Conservation (phyloP, 2,329 filamentous ascomycete genomes). For the Arthroderma sp. region DNA sequence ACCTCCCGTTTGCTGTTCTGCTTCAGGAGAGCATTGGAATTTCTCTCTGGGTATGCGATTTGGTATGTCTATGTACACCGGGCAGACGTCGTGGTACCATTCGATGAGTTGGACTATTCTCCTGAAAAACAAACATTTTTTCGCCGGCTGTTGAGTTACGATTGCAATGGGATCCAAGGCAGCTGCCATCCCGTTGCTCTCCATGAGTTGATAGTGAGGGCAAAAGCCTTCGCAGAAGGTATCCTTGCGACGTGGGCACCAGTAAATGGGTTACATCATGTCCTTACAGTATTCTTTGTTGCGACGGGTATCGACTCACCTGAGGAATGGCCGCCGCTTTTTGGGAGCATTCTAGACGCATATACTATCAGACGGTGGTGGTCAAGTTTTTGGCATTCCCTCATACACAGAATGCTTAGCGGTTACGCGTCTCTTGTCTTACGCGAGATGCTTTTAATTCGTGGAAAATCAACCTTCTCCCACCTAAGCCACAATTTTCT, state of each 20-base stretch:
- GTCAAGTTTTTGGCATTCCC: constrained; percentile 4
- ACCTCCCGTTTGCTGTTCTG: not conserved
- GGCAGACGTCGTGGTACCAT: not conserved
- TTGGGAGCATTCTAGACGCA: constrained; percentile 1
- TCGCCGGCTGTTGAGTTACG: not conserved
- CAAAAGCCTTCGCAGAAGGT: not conserved
- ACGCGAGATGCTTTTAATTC: not conserved
- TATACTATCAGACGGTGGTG: constrained; percentile 5
- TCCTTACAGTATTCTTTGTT: constrained; percentile 2
- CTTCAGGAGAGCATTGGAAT: not conserved
- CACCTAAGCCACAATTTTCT: constrained; percentile 1
- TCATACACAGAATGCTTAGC: constrained; percentile 3
- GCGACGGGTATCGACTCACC: constrained; percentile 1
- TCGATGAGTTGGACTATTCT: constrained; percentile 1
- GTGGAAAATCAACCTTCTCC: not conserved
- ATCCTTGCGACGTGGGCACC: constrained; percentile 1
- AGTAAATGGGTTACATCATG: constrained; percentile 2
- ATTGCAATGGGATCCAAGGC: not conserved
- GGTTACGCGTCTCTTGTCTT: not conserved
- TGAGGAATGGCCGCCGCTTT: constrained; percentile 5
- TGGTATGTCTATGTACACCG: not conserved
- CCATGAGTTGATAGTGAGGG: constrained; percentile 1
- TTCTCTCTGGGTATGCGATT: not conserved
- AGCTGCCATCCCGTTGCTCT: not conserved
- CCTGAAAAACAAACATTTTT: constrained; percentile 4